A percentile compares a stretch with the other conserved stretches of the same genome.
phyloP scores from a whole-genome alignment of 495 filamentous ascomycete species.

The Parmelia sp. region DNA sequence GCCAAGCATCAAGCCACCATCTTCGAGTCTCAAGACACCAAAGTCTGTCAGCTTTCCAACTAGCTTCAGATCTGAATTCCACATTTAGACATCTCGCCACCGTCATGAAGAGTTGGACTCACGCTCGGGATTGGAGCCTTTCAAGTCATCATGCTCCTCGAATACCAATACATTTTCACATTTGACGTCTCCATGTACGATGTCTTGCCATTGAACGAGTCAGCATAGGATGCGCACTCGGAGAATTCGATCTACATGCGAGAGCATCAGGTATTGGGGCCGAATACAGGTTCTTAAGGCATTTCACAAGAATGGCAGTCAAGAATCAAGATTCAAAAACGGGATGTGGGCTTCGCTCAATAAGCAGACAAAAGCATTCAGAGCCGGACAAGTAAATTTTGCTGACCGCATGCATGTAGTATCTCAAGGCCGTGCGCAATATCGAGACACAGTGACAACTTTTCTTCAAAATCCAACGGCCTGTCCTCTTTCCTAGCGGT shows the following conservation, averaged over 20 bases:
- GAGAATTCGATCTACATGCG: background rate
- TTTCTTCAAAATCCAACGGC: constrained; percentile 26
- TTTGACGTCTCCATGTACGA: constrained; percentile 31
- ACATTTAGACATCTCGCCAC: background rate
- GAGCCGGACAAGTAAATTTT: background rate
- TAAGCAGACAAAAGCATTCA: background rate
- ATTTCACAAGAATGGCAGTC: background rate
- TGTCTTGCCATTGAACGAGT: constrained; percentile 16
- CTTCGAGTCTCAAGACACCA: constrained; percentile 23
- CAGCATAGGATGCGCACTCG: background rate
- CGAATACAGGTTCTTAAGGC: background rate
- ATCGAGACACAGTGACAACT: constrained; percentile 27
- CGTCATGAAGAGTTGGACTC: background rate
- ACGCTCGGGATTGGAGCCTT: background rate
- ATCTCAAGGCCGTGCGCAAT: constrained; percentile 30
- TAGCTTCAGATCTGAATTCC: constrained; percentile 16
- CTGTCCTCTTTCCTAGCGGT: constrained; percentile 28
- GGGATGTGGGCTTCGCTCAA: background rate
- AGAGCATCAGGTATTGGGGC: background rate
- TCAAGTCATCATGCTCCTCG: constrained; percentile 15
- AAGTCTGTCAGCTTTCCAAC: constrained; percentile 29
- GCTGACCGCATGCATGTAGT: constrained; percentile 31
- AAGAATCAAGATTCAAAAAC: background rate
- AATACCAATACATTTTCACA: constrained; percentile 31
- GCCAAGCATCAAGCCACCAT: constrained; percentile 20